Evolutionary conservation across 2,329 filamentous ascomycete species (phyloP), one percentile per base, ranked within the genome.

Genomic region (Diaporthe helianthi): DNA sequence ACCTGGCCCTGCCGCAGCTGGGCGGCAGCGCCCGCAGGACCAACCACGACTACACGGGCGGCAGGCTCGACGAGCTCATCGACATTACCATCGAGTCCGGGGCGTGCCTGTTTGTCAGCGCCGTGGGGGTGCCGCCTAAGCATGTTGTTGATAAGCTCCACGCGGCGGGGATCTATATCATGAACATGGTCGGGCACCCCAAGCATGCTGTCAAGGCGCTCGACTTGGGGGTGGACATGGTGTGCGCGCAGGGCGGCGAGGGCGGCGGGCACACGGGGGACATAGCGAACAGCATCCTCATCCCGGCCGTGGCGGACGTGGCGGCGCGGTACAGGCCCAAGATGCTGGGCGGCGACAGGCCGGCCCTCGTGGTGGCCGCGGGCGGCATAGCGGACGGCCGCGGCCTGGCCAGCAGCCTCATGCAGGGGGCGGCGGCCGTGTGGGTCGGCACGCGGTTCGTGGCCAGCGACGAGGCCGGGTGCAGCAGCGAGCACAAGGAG

Each of bases 131-230:
- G 26, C 95, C 95, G 19, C 93, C 94, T 0, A 83, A 83, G 54
- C 80, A 83, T 69, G 88, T 94, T 5, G 91, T 98, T 69, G 89
- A 93, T 74, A 83, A 89, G 54, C 84, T 98, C 53, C 95, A 98
- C 77, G 85, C 86, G 10, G 91, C 92, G 0, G 92, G 92, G 0
- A 92, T 98, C 49, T 78, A 97, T 70, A 86, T 98, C 44, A 98
- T 98, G 94, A 98, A 98, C 79, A 98, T 98, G 94, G 94, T 98
- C 24, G 95, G 95, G 0, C 92, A 94, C 75, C 94, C 95, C 2
- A 93, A 92, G 78, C 95, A 98, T 79, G 94, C 94, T 0, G 87
- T 91, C 78, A 98, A 98, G 82, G 94, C 94, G 2, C 83, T 98
- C 4, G 89, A 93, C 61, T 87, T 91, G 0, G 95, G 95, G 52